Evolutionary conservation across 1,139 yeast genomes (phyloP).

Genomic region (Arxiozyma slooffiae): DNA sequence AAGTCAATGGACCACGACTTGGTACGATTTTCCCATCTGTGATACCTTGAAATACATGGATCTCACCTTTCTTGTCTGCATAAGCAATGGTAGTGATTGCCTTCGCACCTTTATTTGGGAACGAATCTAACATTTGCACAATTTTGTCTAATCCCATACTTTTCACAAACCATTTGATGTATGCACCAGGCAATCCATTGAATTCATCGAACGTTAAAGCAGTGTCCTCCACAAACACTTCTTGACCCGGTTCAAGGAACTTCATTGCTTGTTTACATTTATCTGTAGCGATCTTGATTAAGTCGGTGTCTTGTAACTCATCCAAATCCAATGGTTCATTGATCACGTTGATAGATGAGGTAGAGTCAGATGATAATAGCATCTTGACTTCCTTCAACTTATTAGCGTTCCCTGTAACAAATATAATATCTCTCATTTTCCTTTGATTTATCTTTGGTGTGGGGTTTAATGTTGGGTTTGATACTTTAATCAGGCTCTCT

Average conservation of each 20-base stretch:
- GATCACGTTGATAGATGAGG: conserved; percentile 35
- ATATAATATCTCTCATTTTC: conserved; percentile 26
- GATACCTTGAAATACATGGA: conserved; percentile 70
- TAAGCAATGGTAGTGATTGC: conserved; percentile 92
- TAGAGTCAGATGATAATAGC: conserved; percentile 44
- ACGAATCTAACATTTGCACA: conserved; percentile 66
- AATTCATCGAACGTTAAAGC: conserved; percentile 77
- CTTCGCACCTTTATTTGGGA: conserved; percentile 73
- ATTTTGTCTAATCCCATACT: conserved; percentile 64
- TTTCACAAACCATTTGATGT: conserved; percentile 78
- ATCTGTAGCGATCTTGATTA: conserved; percentile 69
- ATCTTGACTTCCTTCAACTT: conserved; percentile 76
- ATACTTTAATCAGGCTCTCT: neutral
- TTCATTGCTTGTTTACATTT: conserved; percentile 74
- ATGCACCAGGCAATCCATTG: conserved; percentile 87
- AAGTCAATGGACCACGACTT: conserved; percentile 61
- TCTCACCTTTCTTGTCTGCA: conserved; percentile 76
- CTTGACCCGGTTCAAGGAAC: conserved; percentile 41
- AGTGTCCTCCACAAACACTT: conserved; percentile 92
- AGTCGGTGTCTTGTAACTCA: conserved; percentile 76
- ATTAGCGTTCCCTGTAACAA: conserved; percentile 83
- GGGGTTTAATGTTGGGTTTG: neutral
- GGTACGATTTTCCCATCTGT: conserved; percentile 73
- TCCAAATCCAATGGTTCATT: conserved; percentile 68
- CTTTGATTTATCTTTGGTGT: neutral